These are phyloP conservation scores for Candida ovalis DNA, from an alignment of 805 yeast species.

Conservation along the genomic window DNA sequence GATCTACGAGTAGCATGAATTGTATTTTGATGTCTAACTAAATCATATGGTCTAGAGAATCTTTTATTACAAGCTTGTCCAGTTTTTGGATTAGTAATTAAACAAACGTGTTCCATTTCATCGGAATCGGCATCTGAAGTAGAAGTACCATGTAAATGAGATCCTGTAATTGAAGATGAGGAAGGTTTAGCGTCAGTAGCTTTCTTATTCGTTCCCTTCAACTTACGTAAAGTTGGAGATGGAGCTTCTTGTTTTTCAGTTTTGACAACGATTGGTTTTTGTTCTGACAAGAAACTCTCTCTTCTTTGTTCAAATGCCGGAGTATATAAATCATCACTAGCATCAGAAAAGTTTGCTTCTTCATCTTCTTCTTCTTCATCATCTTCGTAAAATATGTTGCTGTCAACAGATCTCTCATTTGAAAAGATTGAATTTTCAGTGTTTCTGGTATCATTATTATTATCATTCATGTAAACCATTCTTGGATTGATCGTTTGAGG, in stretches of 20 bases:
- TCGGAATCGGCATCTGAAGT: conserved; percentile 8
- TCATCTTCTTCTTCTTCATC: conserved; percentile 20
- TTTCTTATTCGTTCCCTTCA: conserved; percentile 10
- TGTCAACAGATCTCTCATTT: conserved; percentile 1
- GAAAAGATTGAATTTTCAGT: conserved; percentile 10
- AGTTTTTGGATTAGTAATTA: conserved; percentile 54
- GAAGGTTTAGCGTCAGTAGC: conserved; percentile 2
- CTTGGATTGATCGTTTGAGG: conserved; percentile 27
- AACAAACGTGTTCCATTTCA: conserved; percentile 50
- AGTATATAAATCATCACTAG: conserved; percentile 26
- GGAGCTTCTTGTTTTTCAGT: conserved; percentile 16
- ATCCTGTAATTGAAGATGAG: too few relatives aligned
- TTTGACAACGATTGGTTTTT: conserved; percentile 13
- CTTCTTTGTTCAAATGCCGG: conserved; percentile 29
- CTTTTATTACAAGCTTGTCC: conserved; percentile 67
- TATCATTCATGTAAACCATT: conserved; percentile 11
- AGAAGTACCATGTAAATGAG: conserved; percentile 2
- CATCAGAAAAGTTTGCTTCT: conserved; percentile 21
- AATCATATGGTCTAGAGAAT: conserved; percentile 91
- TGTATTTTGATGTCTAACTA: conserved; percentile 93
- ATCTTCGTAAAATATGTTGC: conserved; percentile 14
- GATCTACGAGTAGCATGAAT: conserved; percentile 88
- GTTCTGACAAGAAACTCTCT: conserved; percentile 20
- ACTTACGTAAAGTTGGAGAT: conserved; percentile 19
- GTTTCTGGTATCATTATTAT: not conserved